Evolutionary conservation across 2,329 filamentous ascomycete species (phyloP), one percentile per base, ranked within the genome.

Genomic region (Hypoxylon sp.): DNA sequence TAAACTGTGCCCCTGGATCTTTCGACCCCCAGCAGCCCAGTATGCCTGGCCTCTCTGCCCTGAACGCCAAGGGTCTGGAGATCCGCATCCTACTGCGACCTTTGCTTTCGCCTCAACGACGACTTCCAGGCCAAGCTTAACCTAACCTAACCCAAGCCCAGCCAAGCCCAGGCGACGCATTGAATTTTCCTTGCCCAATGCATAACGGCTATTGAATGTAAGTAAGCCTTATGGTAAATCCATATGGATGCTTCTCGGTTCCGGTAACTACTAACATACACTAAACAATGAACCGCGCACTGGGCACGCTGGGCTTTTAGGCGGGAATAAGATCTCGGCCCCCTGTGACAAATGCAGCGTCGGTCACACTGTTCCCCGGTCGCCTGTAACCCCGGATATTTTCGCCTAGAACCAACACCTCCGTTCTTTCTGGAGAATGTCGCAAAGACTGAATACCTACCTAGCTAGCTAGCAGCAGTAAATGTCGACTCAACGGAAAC

Each of bases 21-120:
- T n/a, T n/a, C n/a, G n/a, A n/a, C n/a, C n/a, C n/a, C n/a, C n/a
- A n/a, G n/a, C n/a, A n/a, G n/a, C n/a, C n/a, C n/a, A n/a, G n/a
- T n/a, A n/a, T n/a, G n/a, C n/a, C n/a, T n/a, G n/a, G n/a, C n/a
- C n/a, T n/a, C n/a, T n/a, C 24, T 50, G 16, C 26, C 36, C 45
- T 28, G 30, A 38, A 46, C 22, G 51, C 53, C 53, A 50, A 45
- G 44, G 26, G 24, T n/a, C 11, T 45, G 50, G 59, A 49, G 38
- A 59, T 59, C 54, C 42, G 62, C 51, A 66, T 59, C 64, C 54
- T 56, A 60, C 54, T 56, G 55, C 30, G 26, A 59, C 59, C 38
- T 55, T 33, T n/a, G 32, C n/a, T 12, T 16, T 16, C 38, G 48
- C 49, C 54, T 62, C 58, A 46, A 33, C 44, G 16, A 33, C 49